These are phyloP conservation scores for Tylopilus subfusipes DNA, from an alignment of 768 basidiomycete genomes.

Conservation along the genomic window DNA sequence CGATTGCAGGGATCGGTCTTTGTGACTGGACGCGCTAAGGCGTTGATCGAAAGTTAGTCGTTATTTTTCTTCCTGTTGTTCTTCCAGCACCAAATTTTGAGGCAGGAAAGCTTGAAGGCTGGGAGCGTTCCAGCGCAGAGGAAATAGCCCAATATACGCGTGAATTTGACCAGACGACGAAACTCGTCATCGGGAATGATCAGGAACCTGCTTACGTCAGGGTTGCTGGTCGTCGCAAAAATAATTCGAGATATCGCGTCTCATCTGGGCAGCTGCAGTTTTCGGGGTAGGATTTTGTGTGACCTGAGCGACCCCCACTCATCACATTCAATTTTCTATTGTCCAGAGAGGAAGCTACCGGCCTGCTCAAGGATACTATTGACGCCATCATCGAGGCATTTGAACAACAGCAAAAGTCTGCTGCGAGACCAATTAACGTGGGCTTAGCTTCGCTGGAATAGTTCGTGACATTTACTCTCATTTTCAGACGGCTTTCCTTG, in stretches of 20 bases:
- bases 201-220: not conserved
- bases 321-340: not conserved
- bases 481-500: constrained; percentile 12
- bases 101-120: constrained; percentile 4
- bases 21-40: not conserved
- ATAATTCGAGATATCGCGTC: not conserved
- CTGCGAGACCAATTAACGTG: not conserved
- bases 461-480: not conserved
- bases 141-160: not conserved
- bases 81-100: not conserved
- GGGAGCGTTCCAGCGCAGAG: not conserved
- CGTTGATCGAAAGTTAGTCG: not conserved
- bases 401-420: not conserved
- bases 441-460: not conserved
- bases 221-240: not conserved
- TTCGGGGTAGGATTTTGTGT: not conserved
- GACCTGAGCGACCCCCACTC: too few species aligned
- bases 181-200: not conserved
- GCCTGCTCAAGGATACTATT: constrained; percentile 5
- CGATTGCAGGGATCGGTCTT: not conserved
- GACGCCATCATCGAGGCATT: not conserved
- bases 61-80: not conserved
- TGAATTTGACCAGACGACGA: not conserved
- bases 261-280: not conserved
- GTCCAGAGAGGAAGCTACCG: constrained; percentile 5